Conservation (phyloP, 345 rosid species). For the Moricandia arvensis region DNA sequence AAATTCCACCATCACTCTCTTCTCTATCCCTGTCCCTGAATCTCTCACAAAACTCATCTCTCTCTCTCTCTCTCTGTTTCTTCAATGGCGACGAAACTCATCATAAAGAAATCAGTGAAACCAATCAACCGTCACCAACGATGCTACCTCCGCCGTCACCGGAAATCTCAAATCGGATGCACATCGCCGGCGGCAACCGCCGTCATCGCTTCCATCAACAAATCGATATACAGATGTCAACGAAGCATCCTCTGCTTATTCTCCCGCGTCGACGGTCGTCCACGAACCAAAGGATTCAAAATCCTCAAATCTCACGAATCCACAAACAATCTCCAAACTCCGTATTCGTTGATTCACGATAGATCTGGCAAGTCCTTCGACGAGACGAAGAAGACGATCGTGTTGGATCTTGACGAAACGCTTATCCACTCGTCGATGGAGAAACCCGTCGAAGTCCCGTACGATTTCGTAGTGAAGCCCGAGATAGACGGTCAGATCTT, state of each 20-base stretch:
- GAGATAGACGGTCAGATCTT: constrained; percentile 59
- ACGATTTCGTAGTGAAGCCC: constrained; percentile 70
- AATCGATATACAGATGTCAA: constrained; percentile 53
- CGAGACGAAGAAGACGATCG: constrained; percentile 50
- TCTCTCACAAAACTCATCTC: constrained; percentile 1
- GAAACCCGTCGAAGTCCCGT: constrained; percentile 48
- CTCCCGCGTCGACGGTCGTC: constrained; percentile 29
- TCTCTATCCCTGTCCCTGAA: too few relatives aligned
- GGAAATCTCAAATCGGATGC: constrained; percentile 40
- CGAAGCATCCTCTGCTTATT: constrained; percentile 63
- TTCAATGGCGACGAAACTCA: constrained; percentile 47
- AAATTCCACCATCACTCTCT: constrained; percentile 28
- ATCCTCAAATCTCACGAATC: constrained; percentile 35
- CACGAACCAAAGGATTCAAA: constrained; percentile 52
- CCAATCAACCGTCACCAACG: constrained; percentile 35
- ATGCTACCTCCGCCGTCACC: constrained; percentile 29
- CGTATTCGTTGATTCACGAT: background rate
- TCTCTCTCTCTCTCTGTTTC: constrained; percentile 6
- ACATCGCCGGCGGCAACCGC: constrained; percentile 38
- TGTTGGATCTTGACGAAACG: constrained; percentile 92
- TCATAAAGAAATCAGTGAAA: constrained; percentile 48
- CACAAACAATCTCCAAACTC: background rate
- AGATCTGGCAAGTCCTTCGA: constrained; percentile 36
- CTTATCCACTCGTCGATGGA: constrained; percentile 70
- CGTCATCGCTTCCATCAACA: constrained; percentile 60